Percentiles rank a stretch among this genome's conserved stretches.
Conservation (phyloP, 257 asterid genomes). For the Fraxinus excelsior region DNA sequence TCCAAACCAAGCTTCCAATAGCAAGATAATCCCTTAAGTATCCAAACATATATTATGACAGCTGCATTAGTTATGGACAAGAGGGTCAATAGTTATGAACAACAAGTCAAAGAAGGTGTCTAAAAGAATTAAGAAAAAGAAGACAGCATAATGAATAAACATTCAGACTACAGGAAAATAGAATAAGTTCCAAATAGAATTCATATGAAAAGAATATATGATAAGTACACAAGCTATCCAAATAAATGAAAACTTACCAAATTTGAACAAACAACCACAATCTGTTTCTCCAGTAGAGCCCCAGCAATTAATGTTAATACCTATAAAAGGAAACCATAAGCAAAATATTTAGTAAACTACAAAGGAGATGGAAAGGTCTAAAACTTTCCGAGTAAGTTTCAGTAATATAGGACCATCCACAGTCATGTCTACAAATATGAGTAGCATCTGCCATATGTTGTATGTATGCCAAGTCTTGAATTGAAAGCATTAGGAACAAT, state of each 20-base stretch:
- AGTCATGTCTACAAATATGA: not conserved
- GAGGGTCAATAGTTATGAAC: constrained; percentile 10
- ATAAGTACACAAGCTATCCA: not conserved
- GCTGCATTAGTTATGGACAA: not conserved
- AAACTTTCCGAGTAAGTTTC: not conserved
- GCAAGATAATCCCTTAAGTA: not conserved
- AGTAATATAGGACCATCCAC: constrained; percentile 10
- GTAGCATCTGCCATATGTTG: not conserved
- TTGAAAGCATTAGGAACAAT: not conserved
- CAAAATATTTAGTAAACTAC: not conserved
- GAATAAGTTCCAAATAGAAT: constrained; percentile 17
- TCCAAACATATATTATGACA: not conserved
- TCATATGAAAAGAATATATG: constrained; percentile 1
- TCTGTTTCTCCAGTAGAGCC: constrained; percentile 93
- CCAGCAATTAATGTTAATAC: constrained; percentile 82
- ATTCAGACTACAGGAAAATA: constrained; percentile 17
- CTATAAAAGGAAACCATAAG: constrained; percentile 45
- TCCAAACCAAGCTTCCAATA: not conserved
- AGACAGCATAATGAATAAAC: not conserved
- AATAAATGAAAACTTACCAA: constrained; percentile 53
- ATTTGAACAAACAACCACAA: constrained; percentile 80
- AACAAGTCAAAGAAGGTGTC: not conserved
- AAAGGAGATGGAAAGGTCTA: constrained; percentile 13
- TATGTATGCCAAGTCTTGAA: constrained; percentile 9
- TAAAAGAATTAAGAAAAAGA: not conserved